Percentiles rank a stretch among this genome's conserved stretches.
Conservation (phyloP, 306 rosid species). For the Cyclanthera cordifolia region DNA sequence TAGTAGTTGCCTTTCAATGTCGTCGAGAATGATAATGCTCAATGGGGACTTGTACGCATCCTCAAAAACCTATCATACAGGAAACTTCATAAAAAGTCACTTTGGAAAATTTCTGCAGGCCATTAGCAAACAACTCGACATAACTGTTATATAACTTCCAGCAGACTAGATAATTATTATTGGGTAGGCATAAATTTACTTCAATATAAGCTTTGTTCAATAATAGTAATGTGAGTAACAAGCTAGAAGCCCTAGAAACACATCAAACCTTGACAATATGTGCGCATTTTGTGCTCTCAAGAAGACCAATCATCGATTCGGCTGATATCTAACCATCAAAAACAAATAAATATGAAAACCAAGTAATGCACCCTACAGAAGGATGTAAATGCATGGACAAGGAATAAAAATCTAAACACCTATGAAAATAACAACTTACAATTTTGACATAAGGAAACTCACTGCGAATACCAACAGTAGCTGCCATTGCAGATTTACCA, state of each 20-base stretch:
- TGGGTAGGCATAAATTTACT: not conserved
- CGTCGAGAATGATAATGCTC: constrained; percentile 93
- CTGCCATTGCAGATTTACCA: constrained; percentile 89
- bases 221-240: not conserved
- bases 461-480: constrained; percentile 91
- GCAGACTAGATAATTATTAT: not conserved
- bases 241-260: constrained; percentile 17
- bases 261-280: constrained; percentile 81
- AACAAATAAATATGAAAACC: not conserved
- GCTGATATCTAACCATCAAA: constrained; percentile 60
- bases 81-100: constrained; percentile 9
- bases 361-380: not conserved
- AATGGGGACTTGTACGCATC: constrained; percentile 96
- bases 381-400: constrained; percentile 14
- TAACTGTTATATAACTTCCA: not conserved
- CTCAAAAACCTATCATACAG: constrained; percentile 66
- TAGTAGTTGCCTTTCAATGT: constrained; percentile 62
- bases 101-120: not conserved
- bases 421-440: constrained; percentile 41
- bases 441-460: constrained; percentile 96
- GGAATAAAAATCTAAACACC: not conserved
- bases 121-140: not conserved
- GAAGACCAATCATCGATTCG: constrained; percentile 91
- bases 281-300: constrained; percentile 84
- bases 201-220: not conserved